Evolutionary conservation across 2,329 filamentous ascomycete species (phyloP).

Genomic region (Orbilia javanica): DNA sequence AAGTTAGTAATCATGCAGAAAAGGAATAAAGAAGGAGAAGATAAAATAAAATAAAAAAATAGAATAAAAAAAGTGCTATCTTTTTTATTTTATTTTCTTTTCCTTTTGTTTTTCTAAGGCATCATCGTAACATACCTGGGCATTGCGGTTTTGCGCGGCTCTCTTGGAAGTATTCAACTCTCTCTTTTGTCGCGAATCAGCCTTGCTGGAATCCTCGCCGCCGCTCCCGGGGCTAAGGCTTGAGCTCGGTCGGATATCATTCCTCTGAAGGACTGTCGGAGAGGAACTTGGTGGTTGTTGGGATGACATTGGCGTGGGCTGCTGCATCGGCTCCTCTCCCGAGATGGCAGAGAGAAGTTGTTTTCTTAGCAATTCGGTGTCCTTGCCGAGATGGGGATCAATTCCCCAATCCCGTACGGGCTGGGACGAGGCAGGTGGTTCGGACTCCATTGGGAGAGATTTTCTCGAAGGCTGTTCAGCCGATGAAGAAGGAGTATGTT

Average conservation of each 20-base stretch:
- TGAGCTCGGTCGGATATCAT: constrained; percentile 52
- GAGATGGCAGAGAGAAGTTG: constrained; percentile 54
- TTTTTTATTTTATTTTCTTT: too few relatives aligned
- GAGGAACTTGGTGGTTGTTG: constrained; percentile 53
- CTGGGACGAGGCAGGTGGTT: constrained; percentile 36
- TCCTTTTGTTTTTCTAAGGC: background rate
- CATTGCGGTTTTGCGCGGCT: constrained; percentile 94
- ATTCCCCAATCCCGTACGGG: constrained; percentile 49
- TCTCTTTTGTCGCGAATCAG: constrained; percentile 71
- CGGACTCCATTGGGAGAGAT: constrained; percentile 37
- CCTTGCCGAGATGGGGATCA: constrained; percentile 54
- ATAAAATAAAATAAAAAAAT: constrained; percentile 58
- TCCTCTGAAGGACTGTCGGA: constrained; percentile 40
- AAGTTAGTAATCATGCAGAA: constrained; percentile 14
- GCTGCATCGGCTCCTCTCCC: constrained; percentile 51
- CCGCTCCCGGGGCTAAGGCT: constrained; percentile 55
- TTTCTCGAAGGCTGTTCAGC: constrained; percentile 50
- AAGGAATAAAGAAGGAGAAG: constrained; percentile 56
- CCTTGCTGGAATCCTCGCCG: constrained; percentile 53
- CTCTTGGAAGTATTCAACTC: constrained; percentile 96
- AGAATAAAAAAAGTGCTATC: background rate
- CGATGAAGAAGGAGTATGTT: constrained; percentile 51
- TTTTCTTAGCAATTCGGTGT: constrained; percentile 39
- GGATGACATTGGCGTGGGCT: constrained; percentile 53
- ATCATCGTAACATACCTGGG: constrained; percentile 78